Percentiles rank a stretch among this genome's conserved stretches.
These are phyloP conservation scores for Salix suchowensis DNA, from an alignment of 345 rosid species.

Conservation along the genomic window DNA sequence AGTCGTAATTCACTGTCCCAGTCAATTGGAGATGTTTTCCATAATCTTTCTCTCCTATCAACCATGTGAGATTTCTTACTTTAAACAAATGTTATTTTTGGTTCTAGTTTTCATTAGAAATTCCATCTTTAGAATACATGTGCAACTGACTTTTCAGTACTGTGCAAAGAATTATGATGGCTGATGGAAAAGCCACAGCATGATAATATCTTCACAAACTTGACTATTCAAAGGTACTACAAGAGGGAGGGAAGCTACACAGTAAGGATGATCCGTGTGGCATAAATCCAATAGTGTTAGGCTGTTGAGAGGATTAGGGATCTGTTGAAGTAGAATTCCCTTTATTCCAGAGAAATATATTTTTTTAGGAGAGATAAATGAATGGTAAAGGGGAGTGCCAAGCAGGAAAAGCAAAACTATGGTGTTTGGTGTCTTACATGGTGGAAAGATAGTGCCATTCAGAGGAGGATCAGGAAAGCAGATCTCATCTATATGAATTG, in stretches of 20 bases:
- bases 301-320: background rate
- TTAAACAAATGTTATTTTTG: background rate
- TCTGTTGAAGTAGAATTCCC: background rate
- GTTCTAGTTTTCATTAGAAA: background rate
- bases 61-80: constrained; percentile 58
- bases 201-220: background rate
- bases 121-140: background rate
- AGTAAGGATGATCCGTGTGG: background rate
- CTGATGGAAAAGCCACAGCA: background rate
- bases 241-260: background rate
- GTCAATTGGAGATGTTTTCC: constrained; percentile 65
- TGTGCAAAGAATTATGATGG: background rate
- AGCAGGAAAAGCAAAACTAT: background rate
- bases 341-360: background rate
- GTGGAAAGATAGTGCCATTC: background rate
- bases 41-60: constrained; percentile 45
- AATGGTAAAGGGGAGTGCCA: background rate
- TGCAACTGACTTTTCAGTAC: background rate
- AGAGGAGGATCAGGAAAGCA: background rate
- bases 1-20: constrained; percentile 73
- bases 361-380: background rate
- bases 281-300: background rate
- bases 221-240: background rate
- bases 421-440: background rate
- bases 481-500: background rate